Percentiles rank a stretch among this genome's conserved stretches.
Conservation (phyloP, 2,329 filamentous ascomycete genomes). For the Epichloe brachyelytri region DNA sequence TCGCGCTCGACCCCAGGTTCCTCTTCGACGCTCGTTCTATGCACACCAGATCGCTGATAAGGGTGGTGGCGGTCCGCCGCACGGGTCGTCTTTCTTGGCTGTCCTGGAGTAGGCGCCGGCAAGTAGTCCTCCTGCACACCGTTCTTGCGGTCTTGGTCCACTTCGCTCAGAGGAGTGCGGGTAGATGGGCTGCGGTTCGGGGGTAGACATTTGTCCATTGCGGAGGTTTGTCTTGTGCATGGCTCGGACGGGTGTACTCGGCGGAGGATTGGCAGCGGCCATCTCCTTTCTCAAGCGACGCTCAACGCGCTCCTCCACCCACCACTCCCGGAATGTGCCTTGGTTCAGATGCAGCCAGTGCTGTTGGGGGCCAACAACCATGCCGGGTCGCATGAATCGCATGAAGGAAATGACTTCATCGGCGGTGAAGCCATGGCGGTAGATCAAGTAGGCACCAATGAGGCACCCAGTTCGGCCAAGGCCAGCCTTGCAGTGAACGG, state of each 20-base stretch:
- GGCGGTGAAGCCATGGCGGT: slow-evolving; percentile 91
- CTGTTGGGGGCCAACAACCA: slow-evolving; percentile 97
- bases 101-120: slow-evolving; percentile 87
- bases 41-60: slow-evolving; percentile 45
- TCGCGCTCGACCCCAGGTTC: slow-evolving; percentile 42
- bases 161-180: slow-evolving; percentile 82
- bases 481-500: slow-evolving; percentile 96
- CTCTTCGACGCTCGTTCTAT: slow-evolving; percentile 29
- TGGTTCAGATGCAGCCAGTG: slow-evolving; percentile 99
- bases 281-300: slow-evolving; percentile 49
- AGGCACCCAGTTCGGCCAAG: slow-evolving; percentile 90
- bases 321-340: slow-evolving; percentile 96
- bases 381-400: slow-evolving; percentile 97
- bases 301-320: slow-evolving; percentile 78
- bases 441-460: slow-evolving; percentile 95
- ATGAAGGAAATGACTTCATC: slow-evolving; percentile 97
- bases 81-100: slow-evolving; percentile 79
- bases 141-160: slow-evolving; percentile 65
- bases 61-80: slow-evolving; percentile 63
- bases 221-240: slow-evolving; percentile 47
- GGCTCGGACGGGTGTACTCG: slow-evolving; percentile 48
- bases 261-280: slow-evolving; percentile 32
- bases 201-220: slow-evolving; percentile 70
- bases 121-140: slow-evolving; percentile 79
- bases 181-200: slow-evolving; percentile 65